These are phyloP conservation scores for Hypoxylon sp. DNA, from an alignment of 2,329 filamentous ascomycete genomes.

Conservation along the genomic window DNA sequence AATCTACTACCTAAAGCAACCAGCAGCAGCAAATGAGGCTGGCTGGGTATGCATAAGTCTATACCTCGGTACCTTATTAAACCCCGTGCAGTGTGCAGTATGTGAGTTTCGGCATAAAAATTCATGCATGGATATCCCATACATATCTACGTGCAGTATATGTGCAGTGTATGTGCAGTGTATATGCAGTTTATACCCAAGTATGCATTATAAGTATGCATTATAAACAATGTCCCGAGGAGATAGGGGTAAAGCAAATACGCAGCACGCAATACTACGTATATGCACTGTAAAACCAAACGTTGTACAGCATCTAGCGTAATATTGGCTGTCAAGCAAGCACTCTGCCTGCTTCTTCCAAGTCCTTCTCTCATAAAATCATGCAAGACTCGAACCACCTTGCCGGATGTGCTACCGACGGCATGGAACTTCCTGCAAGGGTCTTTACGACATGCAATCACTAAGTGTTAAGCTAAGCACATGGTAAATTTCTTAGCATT, in stretches of 20 bases:
- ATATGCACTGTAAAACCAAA: neutral
- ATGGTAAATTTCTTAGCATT: slow-evolving; percentile 8
- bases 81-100: slow-evolving; percentile 14
- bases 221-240: neutral
- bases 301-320: slow-evolving; percentile 16
- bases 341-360: slow-evolving; percentile 1
- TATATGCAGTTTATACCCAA: neutral
- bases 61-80: neutral
- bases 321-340: slow-evolving; percentile 21
- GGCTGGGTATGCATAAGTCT: slow-evolving; percentile 27
- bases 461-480: neutral
- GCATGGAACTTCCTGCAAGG: slow-evolving; percentile 27
- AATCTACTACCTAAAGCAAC: neutral
- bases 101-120: slow-evolving; percentile 23
- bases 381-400: slow-evolving; percentile 35
- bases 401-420: slow-evolving; percentile 25
- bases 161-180: slow-evolving; percentile 6
- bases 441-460: slow-evolving; percentile 1
- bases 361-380: slow-evolving; percentile 16
- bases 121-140: slow-evolving; percentile 8
- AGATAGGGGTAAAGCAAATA: slow-evolving; percentile 14
- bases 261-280: slow-evolving; percentile 18
- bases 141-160: slow-evolving; percentile 7
- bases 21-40: slow-evolving; percentile 14
- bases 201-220: too few species aligned